Evolutionary conservation across 805 yeast genomes (phyloP), one percentile per base, ranked within the genome.

Genomic region (Kodamaea nitidulidarum): DNA sequence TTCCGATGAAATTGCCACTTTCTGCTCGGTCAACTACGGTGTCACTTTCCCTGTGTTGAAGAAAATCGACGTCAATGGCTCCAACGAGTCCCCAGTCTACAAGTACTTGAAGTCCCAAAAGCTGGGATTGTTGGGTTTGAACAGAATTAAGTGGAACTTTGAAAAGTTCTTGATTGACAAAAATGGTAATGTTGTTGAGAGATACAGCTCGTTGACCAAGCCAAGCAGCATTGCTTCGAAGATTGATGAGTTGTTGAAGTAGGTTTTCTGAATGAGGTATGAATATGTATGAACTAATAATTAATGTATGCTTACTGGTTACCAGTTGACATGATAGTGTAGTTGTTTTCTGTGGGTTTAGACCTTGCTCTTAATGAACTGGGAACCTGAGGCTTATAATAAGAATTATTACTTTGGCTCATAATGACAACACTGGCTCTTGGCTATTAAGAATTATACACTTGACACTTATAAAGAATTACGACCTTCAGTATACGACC

Each of bases 31-130:
- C 53, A 88, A 87, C 70, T 93, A 81, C 60, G 96, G 96, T 39
- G 97, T 91, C 30, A 70, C 84, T 12, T 91, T 93, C 81, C 96
- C 96, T 21, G 75, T 91, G 22, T 67, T 91, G 76, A 73, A 76
- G 59, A 91, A 90, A 72, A 62, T 88, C 43, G 88, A 90, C 30
- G 98, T 93, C 50, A 93, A 91, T 60, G 98, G 98, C 37, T 63
- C 71, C 45, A 65, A 79, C 32, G 80, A 87, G 14, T 90, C 85
- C 56, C 87, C 91, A 14, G 88, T 91, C 25, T 91, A 80, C 67
- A 67, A 75, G 54, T 90, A 60, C 69, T 74, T 91, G 60, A 91
- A 93, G 70, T 52, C 65, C 30, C 58, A 75, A 48, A 75, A 75
- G 51, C 54, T 75, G 12, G 82, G 81, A 2, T 39, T 65, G 9